Conservation (phyloP, 2,329 filamentous ascomycete genomes). For the Magnaporthiopsis rhizophila region DNA sequence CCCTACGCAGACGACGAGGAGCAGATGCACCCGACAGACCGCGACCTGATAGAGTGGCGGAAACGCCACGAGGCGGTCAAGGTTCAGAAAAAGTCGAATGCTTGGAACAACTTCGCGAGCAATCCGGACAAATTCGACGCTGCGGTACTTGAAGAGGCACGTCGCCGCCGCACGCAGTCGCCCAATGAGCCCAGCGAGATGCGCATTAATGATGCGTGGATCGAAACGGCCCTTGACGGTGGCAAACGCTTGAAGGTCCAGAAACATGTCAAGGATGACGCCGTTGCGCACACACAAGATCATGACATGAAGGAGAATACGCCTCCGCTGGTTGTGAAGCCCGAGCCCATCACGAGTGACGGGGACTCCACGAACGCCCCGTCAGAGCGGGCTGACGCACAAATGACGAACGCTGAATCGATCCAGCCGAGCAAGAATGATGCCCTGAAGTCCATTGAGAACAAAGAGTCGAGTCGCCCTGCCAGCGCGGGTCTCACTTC, state of each 20-base stretch:
- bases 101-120: conserved; percentile 15
- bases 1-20: conserved; percentile 63
- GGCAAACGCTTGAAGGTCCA: conserved; percentile 34
- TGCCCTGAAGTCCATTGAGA: not conserved
- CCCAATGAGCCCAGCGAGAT: conserved; percentile 12
- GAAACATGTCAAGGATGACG: conserved; percentile 8
- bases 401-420: not conserved
- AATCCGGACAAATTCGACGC: conserved; percentile 14
- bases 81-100: conserved; percentile 10
- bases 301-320: not conserved
- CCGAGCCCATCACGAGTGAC: not conserved
- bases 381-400: not conserved
- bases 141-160: conserved; percentile 18
- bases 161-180: conserved; percentile 18
- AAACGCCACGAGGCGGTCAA: conserved; percentile 20
- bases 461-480: not conserved
- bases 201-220: conserved; percentile 31
- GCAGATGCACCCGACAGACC: conserved; percentile 83
- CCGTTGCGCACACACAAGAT: not conserved
- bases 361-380: not conserved
- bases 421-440: not conserved
- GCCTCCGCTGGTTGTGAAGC: not conserved
- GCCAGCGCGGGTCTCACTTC: not conserved
- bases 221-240: conserved; percentile 28
- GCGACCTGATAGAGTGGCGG: conserved; percentile 55